phyloP scores from a whole-genome alignment of 768 basidiomycete species.

The Boletus patriciae region DNA sequence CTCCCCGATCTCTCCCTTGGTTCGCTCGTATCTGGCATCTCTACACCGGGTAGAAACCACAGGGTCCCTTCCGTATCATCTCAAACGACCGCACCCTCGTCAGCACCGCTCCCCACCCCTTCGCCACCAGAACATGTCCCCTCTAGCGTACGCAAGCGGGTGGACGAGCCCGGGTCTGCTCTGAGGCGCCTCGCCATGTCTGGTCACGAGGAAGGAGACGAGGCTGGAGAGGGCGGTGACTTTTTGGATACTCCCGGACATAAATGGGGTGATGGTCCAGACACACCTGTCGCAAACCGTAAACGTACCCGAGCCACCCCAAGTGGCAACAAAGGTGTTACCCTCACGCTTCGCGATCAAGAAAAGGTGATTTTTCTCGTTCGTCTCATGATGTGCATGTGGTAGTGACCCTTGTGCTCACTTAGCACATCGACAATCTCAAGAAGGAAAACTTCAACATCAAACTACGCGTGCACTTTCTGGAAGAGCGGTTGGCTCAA shows the following conservation, averaged over 20 bases:
- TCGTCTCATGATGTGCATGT: not conserved
- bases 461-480: conserved; percentile 92
- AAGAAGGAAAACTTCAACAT: conserved; percentile 98
- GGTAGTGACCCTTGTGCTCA: not conserved
- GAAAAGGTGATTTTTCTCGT: conserved; percentile 67
- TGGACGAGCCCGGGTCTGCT: conserved; percentile 41
- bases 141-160: conserved; percentile 36
- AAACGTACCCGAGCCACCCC: conserved; percentile 41
- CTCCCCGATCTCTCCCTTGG: conserved; percentile 63
- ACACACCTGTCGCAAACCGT: conserved; percentile 51
- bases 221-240: conserved; percentile 41
- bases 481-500: conserved; percentile 88
- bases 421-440: conserved; percentile 90
- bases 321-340: conserved; percentile 34
- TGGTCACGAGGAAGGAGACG: conserved; percentile 38
- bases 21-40: conserved; percentile 53
- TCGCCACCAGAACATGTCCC: conserved; percentile 42
- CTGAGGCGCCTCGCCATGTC: conserved; percentile 39
- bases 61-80: conserved; percentile 53
- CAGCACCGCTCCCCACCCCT: conserved; percentile 50
- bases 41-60: conserved; percentile 47
- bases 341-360: conserved; percentile 89
- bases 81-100: conserved; percentile 52
- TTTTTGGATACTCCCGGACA: conserved; percentile 55
- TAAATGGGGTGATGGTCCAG: conserved; percentile 51